Conservation (phyloP, 1,284 basidiomycete species). For the Pterulicium gracile region DNA sequence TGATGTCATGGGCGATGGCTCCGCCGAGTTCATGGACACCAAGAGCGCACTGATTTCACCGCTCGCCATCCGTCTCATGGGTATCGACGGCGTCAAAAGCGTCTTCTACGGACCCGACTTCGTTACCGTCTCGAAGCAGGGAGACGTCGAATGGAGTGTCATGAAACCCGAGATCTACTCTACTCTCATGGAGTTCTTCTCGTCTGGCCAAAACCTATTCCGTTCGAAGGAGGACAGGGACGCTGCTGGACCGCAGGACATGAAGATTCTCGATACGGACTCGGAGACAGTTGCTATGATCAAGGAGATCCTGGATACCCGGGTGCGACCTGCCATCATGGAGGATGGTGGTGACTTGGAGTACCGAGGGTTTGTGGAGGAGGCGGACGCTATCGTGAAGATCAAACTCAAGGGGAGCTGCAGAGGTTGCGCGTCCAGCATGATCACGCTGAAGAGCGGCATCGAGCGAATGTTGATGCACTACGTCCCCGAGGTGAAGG, state of each 20-base stretch:
- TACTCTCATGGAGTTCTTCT: slow-evolving; percentile 97
- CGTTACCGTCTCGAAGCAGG: slow-evolving; percentile 91
- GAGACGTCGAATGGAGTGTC: slow-evolving; percentile 78
- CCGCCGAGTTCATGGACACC: slow-evolving; percentile 91
- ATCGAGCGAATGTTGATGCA: slow-evolving; percentile 99
- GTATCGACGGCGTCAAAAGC: slow-evolving; percentile 79
- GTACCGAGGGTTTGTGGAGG: slow-evolving; percentile 65
- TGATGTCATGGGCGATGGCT: slow-evolving; percentile 78
- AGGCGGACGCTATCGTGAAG: slow-evolving; percentile 57
- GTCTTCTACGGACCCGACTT: slow-evolving; percentile 98
- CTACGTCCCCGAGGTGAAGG: slow-evolving; percentile 95
- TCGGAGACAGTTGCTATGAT: slow-evolving; percentile 99
- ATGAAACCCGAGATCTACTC: slow-evolving; percentile 98
- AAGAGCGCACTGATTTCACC: slow-evolving; percentile 79
- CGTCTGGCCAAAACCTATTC: slow-evolving; percentile 80
- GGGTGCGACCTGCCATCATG: slow-evolving; percentile 94
- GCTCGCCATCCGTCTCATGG: slow-evolving; percentile 87
- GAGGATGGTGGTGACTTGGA: slow-evolving; percentile 90
- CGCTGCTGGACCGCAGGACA: slow-evolving; percentile 84
- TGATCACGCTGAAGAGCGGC: slow-evolving; percentile 91
- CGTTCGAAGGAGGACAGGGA: slow-evolving; percentile 68
- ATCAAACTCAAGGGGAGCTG: slow-evolving; percentile 96
- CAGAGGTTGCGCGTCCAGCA: slow-evolving; percentile 86
- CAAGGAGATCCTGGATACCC: slow-evolving; percentile 92
- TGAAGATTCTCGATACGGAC: slow-evolving; percentile 91